Evolutionary conservation across 495 filamentous ascomycete genomes (phyloP).

Genomic region (Penicillium pancosmium): DNA sequence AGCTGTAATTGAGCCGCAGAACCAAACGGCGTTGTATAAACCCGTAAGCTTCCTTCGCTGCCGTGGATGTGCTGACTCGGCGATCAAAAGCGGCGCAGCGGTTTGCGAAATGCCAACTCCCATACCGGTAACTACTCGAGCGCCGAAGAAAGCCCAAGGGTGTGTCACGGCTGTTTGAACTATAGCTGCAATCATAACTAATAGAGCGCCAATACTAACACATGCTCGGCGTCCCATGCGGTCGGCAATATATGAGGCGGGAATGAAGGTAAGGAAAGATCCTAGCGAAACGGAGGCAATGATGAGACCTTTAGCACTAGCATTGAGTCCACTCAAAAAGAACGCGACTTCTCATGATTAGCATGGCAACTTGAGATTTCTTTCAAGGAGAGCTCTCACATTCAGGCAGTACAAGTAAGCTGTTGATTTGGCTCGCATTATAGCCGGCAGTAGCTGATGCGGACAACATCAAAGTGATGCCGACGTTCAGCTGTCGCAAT

Average conservation of each 20-base stretch:
- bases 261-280: slow-evolving; percentile 28
- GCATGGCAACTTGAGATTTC: background rate
- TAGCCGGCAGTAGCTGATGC: slow-evolving; percentile 33
- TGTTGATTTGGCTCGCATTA: slow-evolving; percentile 35
- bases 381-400: slow-evolving; percentile 17
- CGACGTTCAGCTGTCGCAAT: slow-evolving; percentile 28
- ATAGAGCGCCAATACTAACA: slow-evolving; percentile 24
- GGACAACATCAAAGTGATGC: slow-evolving; percentile 31
- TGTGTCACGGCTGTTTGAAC: slow-evolving; percentile 23
- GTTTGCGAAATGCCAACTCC: slow-evolving; percentile 35
- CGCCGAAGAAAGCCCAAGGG: slow-evolving; percentile 30
- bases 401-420: slow-evolving; percentile 31
- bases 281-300: slow-evolving; percentile 33
- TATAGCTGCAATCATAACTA: slow-evolving; percentile 25
- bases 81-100: slow-evolving; percentile 30
- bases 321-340: slow-evolving; percentile 21
- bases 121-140: slow-evolving; percentile 23
- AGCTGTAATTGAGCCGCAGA: slow-evolving; percentile 30
- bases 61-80: slow-evolving; percentile 28
- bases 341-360: slow-evolving; percentile 14
- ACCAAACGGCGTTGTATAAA: slow-evolving; percentile 32
- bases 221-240: slow-evolving; percentile 22
- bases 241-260: slow-evolving; percentile 31
- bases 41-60: slow-evolving; percentile 28
- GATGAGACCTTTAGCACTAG: slow-evolving; percentile 25